Conservation (phyloP, 352 stramenopile species). For the Phytophthora ramorum region DNA sequence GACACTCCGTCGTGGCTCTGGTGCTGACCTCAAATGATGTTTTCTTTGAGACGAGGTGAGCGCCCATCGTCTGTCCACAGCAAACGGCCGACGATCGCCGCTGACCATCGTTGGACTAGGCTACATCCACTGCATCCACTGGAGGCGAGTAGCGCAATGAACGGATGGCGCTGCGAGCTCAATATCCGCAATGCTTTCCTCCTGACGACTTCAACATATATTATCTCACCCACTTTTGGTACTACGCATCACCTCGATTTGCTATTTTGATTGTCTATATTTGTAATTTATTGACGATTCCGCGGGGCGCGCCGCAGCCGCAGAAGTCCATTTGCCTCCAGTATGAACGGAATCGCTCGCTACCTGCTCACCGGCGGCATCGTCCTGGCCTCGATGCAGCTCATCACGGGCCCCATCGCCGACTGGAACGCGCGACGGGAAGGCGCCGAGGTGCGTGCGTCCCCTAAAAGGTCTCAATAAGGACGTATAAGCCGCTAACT, state of each 20-base stretch:
- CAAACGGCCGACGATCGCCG: no score
- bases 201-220: neutral
- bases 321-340: conserved; percentile 22
- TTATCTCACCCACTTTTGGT: neutral
- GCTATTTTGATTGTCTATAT: neutral
- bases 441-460: conserved; percentile 52
- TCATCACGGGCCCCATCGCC: conserved; percentile 67
- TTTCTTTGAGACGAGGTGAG: neutral
- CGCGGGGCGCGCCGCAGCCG: conserved; percentile 18
- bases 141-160: neutral
- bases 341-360: conserved; percentile 79
- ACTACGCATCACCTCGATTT: neutral
- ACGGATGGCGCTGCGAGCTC: neutral
- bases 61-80: conserved; percentile 9
- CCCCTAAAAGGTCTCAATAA: neutral
- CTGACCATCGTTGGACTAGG: conserved; percentile 10
- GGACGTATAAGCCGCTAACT: neutral
- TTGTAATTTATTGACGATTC: conserved; percentile 11
- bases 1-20: no score
- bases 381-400: conserved; percentile 71
- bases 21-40: conserved; percentile 18
- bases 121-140: neutral
- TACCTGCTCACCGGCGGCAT: conserved; percentile 76
- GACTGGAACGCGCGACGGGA: conserved; percentile 84
- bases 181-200: no score